Evolutionary conservation across 805 yeast species (phyloP), one percentile per base, ranked within the genome.

Genomic region (Trichomonascus vanleenenianus): DNA sequence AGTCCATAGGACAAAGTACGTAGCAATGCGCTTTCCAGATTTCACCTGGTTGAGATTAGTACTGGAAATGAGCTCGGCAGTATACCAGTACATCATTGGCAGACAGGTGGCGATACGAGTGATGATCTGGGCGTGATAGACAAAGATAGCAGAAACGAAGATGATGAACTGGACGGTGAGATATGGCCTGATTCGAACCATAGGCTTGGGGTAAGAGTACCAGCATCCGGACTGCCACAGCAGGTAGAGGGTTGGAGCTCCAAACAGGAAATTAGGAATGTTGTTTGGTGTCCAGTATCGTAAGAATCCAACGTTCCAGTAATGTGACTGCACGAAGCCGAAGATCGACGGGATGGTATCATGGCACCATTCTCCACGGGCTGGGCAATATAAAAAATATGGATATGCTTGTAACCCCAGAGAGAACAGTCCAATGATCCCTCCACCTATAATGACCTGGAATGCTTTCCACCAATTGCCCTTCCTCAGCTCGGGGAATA

Each of bases 261-360:
- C 91, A 55, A 93, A 69, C 8, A 80, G 25, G 59, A 93, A 91
- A 62, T 89, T 85, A 9, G 96, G 96, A 6, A 85, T 62, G 56
- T 93, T 91, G 57, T 78, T 79, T 0, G 71, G 48, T 0, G 93
- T 83, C 91, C 96, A 93, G 64, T 93, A 93, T 35, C 64, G 69
- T 46, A 93, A 62, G 43, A 89, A 77, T 0, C 98, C 97, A 38
- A 71, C 74, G 54, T 79, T 75, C 98, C 98, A 93, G 61, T 91
- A 88, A 51, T 78, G 71, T 1, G 65, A 48, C 63, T 93, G 98
- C 5, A 94, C 84, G 60, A 72, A 85, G 2, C 75, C 61, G 54
- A 80, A 80, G 11, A 91, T 67, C 18, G 82, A 74, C 5, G 85
- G 86, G 0, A 84, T 43, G 2, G 51, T 47, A 3, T 66, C 52